A percentile compares a stretch with the other conserved stretches of the same genome.
These are phyloP conservation scores for Candida sp. DNA, from an alignment of 1,139 yeast genomes.

Conservation along the genomic window DNA sequence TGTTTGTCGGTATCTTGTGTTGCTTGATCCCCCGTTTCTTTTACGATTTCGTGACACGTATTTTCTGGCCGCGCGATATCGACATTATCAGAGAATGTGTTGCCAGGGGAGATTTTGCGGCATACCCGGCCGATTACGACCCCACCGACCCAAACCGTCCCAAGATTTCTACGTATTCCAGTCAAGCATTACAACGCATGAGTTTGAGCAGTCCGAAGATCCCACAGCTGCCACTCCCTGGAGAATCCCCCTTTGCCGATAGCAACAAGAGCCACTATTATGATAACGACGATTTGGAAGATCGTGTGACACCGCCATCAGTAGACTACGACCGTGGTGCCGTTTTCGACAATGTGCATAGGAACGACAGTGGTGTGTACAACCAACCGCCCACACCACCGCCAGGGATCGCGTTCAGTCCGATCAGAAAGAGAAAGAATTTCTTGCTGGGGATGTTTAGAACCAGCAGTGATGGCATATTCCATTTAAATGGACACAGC, in stretches of 20 bases:
- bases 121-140: constrained; percentile 61
- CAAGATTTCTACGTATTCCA: constrained; percentile 37
- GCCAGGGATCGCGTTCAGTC: constrained; percentile 12
- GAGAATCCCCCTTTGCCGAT: constrained; percentile 1
- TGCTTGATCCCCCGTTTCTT: constrained; percentile 82
- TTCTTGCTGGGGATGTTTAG: constrained; percentile 12
- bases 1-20: constrained; percentile 69
- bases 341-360: constrained; percentile 6
- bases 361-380: neutral
- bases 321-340: constrained; percentile 4
- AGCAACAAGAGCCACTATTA: neutral
- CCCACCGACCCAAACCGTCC: constrained; percentile 62
- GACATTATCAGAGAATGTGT: constrained; percentile 87
- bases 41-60: constrained; percentile 62
- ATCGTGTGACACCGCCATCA: neutral
- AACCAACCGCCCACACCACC: constrained; percentile 16
- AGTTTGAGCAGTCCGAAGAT: constrained; percentile 15
- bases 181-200: constrained; percentile 23
- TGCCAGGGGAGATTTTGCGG: constrained; percentile 60
- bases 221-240: neutral
- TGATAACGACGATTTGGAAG: neutral
- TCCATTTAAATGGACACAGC: neutral
- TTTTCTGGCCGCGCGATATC: constrained; percentile 75
- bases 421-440: constrained; percentile 10
- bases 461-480: constrained; percentile 10